Evolutionary conservation across 2,329 filamentous ascomycete species (phyloP).

Genomic region (Monosporascus sp.): DNA sequence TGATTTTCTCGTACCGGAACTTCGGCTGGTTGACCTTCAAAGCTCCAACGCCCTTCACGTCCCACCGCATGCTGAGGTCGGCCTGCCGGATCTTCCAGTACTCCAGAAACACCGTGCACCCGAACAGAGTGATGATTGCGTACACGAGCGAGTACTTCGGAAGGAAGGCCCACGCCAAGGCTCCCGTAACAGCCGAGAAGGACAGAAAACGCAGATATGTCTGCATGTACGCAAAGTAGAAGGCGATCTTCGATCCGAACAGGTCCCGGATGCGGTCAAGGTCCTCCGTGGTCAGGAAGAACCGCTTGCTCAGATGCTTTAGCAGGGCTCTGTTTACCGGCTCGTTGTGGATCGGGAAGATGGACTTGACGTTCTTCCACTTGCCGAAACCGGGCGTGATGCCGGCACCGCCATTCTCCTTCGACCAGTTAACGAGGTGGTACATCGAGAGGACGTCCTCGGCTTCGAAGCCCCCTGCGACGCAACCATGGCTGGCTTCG

Average conservation of each 20-base stretch:
- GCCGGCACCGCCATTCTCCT: conserved; percentile 55
- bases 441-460: conserved; percentile 68
- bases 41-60: conserved; percentile 61
- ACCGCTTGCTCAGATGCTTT: conserved; percentile 47
- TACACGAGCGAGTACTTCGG: conserved; percentile 68
- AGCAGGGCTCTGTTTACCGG: conserved; percentile 51
- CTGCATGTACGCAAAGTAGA: conserved; percentile 80
- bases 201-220: conserved; percentile 67
- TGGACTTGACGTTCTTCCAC: conserved; percentile 55
- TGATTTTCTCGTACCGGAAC: conserved; percentile 58
- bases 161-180: conserved; percentile 63
- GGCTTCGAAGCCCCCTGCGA: conserved; percentile 50
- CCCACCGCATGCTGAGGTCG: conserved; percentile 69
- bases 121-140: conserved; percentile 60
- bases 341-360: conserved; percentile 60
- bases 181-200: conserved; percentile 63
- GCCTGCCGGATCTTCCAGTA: conserved; percentile 74
- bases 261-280: conserved; percentile 57
- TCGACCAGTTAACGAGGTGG: conserved; percentile 57
- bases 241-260: conserved; percentile 65
- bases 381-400: conserved; percentile 53
- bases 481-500: conserved; percentile 40
- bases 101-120: conserved; percentile 70
- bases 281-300: conserved; percentile 45
- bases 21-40: conserved; percentile 62